Percentiles rank a stretch among this genome's conserved stretches.
Evolutionary conservation across 768 basidiomycete genomes (phyloP).

Genomic region (Macrocybe gigantea): DNA sequence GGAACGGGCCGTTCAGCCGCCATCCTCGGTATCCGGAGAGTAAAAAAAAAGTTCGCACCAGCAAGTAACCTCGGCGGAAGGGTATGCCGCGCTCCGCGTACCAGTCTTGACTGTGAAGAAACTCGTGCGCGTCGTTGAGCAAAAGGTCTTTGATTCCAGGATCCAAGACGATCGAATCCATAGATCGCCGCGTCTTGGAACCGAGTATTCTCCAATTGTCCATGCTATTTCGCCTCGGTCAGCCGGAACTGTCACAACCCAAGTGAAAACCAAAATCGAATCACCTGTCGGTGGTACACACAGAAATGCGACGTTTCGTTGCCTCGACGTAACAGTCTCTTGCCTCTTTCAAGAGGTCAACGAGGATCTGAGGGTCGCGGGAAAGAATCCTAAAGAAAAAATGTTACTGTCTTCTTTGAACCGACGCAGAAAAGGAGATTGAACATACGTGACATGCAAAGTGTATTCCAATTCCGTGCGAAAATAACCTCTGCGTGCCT

Average conservation of each 20-base stretch:
- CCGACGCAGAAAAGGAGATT: too few species aligned
- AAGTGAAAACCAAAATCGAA: neutral
- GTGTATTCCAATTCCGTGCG: constrained; percentile 10
- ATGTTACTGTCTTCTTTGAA: neutral
- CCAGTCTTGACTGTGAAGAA: constrained; percentile 52
- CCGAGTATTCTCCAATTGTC: constrained; percentile 45
- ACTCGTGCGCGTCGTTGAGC: constrained; percentile 54
- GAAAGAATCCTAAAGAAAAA: constrained; percentile 32
- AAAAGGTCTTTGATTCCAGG: constrained; percentile 51
- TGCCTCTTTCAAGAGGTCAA: constrained; percentile 38
- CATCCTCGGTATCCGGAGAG: neutral
- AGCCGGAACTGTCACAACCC: neutral
- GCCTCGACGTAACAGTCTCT: constrained; percentile 29
- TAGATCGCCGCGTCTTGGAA: constrained; percentile 47
- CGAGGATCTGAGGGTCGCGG: constrained; percentile 29
- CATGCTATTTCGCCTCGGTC: constrained; percentile 2
- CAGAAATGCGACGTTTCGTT: constrained; percentile 31
- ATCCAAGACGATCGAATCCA: constrained; percentile 55
- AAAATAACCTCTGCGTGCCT: neutral
- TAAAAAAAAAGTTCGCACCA: constrained; percentile 18
- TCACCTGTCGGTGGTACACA: constrained; percentile 37
- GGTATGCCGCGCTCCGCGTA: constrained; percentile 64
- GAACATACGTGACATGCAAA: constrained; percentile 10
- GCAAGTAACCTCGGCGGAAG: constrained; percentile 61
- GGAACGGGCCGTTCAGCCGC: neutral